Base-by-base conservation (phyloP, 805 yeast species). In the Wickerhamiella siamensis region DNA sequence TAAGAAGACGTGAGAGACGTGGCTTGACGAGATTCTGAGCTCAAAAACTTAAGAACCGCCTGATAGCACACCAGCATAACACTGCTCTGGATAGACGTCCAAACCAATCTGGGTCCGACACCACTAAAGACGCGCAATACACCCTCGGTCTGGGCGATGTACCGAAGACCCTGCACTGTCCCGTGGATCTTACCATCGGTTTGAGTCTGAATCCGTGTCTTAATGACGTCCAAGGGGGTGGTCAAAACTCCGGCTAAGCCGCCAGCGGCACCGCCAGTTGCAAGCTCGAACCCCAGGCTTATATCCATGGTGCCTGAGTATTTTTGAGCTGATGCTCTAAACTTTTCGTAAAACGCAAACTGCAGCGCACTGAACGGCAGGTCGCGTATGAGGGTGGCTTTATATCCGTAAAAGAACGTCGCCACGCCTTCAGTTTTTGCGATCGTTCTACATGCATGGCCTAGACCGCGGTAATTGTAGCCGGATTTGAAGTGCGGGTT, bases 1-100 rank as follows among this genome's bases (percentile, higher is more conserved):
- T 24, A 24, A 24, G 29, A 24, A 6, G 29, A 24, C 29, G 29
- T 24, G 6, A 24, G 12, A 24, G 29, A 6, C n/a, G n/a, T 8
- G 29, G 12, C 29, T 24, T 24, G 29, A 12, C 29, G 29, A 12
- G 29, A 8, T 24, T 24, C 12, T 24, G 29, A 12, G 12, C 69
- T 74, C 39, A 79, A 61, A 24, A 67, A 61, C 51, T 75, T 75
- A 53, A 88, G 63, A 3, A 88, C 69, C 34, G 75, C 65, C 59
- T 91, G 98, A 61, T 91, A 91, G 32, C 87, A 65, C 48, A 88
- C 65, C 42, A 91, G 68, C 97, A 91, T 88, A 38, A 91, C 79
- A 50, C 94, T 82, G 59, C 95, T 83, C 60, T 91, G 99, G 16
- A 87, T 66, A 48, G 94, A 82, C 0, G 97, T 88, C 99, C 99